phyloP scores from a whole-genome alignment of 208 protist genomes.

The Acanthamoeba culbertsoni region DNA sequence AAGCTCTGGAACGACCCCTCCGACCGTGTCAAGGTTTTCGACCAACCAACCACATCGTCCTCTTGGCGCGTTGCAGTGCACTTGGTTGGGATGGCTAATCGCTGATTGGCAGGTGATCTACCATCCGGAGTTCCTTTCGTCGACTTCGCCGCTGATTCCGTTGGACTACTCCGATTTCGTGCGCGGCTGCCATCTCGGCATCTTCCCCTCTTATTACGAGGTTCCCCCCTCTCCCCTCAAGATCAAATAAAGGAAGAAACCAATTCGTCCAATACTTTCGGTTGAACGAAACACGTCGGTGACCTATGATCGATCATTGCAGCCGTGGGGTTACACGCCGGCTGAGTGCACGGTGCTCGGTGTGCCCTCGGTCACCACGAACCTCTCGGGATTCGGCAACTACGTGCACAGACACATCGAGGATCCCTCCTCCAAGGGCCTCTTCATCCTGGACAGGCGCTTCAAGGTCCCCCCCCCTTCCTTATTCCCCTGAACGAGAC shows the following conservation, averaged over 20 bases:
- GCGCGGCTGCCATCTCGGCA: constrained; percentile 78
- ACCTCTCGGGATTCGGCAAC: constrained; percentile 78
- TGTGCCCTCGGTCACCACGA: constrained; percentile 82
- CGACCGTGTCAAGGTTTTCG: constrained; percentile 83
- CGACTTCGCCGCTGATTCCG: constrained; percentile 78
- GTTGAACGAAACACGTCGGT: background rate
- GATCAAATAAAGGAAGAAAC: background rate
- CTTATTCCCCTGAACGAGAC: background rate
- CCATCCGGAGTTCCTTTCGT: constrained; percentile 84
- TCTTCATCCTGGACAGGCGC: constrained; percentile 79
- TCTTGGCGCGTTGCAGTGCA: background rate
- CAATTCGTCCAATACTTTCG: background rate
- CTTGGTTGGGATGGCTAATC: background rate
- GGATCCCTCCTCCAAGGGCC: constrained; percentile 73
- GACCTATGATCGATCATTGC: background rate
- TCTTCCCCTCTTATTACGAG: constrained; percentile 83
- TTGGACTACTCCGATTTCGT: constrained; percentile 85
- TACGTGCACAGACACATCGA: constrained; percentile 76
- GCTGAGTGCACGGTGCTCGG: constrained; percentile 82
- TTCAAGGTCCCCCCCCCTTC: constrained; percentile 60
- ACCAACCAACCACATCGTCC: background rate
- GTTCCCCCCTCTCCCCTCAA: background rate
- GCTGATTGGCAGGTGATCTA: constrained; percentile 75
- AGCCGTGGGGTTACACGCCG: constrained; percentile 83
- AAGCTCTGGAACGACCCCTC: constrained; percentile 76